These are phyloP conservation scores for Biscogniauxia marginata DNA, from an alignment of 2,329 filamentous ascomycete species.

Conservation along the genomic window DNA sequence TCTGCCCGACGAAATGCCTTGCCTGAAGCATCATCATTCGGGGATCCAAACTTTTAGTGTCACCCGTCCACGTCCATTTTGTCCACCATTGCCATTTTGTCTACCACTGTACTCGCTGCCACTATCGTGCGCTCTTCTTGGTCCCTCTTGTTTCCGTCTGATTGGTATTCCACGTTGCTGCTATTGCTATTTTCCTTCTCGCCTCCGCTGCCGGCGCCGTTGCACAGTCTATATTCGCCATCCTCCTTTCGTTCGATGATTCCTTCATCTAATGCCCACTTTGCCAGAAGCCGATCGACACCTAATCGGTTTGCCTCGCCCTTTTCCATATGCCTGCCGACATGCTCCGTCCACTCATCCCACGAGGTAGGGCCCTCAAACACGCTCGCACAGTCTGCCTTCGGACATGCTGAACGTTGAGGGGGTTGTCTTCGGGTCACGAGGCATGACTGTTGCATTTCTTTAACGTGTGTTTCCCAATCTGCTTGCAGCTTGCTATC, in stretches of 20 bases:
- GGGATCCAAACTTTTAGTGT: constrained; percentile 6
- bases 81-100: constrained; percentile 35
- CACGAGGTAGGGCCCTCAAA: constrained; percentile 76
- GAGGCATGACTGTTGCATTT: constrained; percentile 73
- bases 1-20: too few relatives aligned
- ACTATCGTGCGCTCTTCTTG: constrained; percentile 34
- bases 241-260: constrained; percentile 60
- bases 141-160: constrained; percentile 31
- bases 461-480: constrained; percentile 65
- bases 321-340: constrained; percentile 85
- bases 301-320: constrained; percentile 57
- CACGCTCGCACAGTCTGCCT: constrained; percentile 65
- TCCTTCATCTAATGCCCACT: constrained; percentile 62
- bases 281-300: constrained; percentile 56
- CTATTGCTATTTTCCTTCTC: constrained; percentile 28
- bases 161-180: constrained; percentile 27
- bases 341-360: constrained; percentile 91
- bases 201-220: constrained; percentile 36
- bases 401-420: constrained; percentile 67
- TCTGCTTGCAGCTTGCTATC: constrained; percentile 60
- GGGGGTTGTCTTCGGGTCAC: constrained; percentile 68
- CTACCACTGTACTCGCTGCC: constrained; percentile 34
- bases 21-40: too few relatives aligned
- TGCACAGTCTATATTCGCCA: constrained; percentile 56
- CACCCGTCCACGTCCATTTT: constrained; percentile 37